A percentile compares a stretch with the other conserved stretches of the same genome.
phyloP scores from a whole-genome alignment of 2,329 filamentous ascomycete genomes.

The Monosporascus sp. region DNA sequence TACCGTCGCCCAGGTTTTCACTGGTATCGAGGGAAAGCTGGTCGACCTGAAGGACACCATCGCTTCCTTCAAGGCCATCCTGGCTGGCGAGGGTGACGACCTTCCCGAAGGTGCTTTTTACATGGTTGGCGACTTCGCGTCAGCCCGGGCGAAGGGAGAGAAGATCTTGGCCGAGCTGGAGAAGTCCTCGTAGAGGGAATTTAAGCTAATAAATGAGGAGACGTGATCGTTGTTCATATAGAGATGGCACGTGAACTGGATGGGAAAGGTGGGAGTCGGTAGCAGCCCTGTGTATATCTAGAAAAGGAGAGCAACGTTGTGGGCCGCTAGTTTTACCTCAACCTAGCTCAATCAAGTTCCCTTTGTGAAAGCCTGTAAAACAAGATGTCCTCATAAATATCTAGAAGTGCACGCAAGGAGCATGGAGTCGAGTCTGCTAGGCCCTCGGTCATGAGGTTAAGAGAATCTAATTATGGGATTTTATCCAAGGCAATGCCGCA shows the following conservation, averaged over 20 bases:
- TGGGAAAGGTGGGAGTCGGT: neutral
- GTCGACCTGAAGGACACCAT: slow-evolving; percentile 99
- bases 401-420: too few relatives aligned
- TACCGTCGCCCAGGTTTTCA: slow-evolving; percentile 81
- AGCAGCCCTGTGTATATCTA: slow-evolving; percentile 52
- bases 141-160: slow-evolving; percentile 93
- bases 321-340: slow-evolving; percentile 35
- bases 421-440: too few relatives aligned
- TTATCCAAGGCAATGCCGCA: too few relatives aligned
- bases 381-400: slow-evolving; percentile 31
- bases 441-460: too few relatives aligned
- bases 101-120: slow-evolving; percentile 92
- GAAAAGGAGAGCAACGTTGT: slow-evolving; percentile 40
- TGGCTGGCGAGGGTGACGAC: slow-evolving; percentile 90
- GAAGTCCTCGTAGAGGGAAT: slow-evolving; percentile 41
- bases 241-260: neutral
- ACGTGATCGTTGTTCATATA: slow-evolving; percentile 12
- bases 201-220: slow-evolving; percentile 16
- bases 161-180: slow-evolving; percentile 98
- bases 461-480: too few relatives aligned
- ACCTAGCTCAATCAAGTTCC: slow-evolving; percentile 51
- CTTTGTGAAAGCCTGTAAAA: slow-evolving; percentile 56
- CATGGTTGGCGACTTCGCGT: slow-evolving; percentile 96
- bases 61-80: slow-evolving; percentile 92
- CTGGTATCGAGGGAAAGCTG: slow-evolving; percentile 89